phyloP scores from a whole-genome alignment of 2,329 filamentous ascomycete species.

The Fusarium sororula region DNA sequence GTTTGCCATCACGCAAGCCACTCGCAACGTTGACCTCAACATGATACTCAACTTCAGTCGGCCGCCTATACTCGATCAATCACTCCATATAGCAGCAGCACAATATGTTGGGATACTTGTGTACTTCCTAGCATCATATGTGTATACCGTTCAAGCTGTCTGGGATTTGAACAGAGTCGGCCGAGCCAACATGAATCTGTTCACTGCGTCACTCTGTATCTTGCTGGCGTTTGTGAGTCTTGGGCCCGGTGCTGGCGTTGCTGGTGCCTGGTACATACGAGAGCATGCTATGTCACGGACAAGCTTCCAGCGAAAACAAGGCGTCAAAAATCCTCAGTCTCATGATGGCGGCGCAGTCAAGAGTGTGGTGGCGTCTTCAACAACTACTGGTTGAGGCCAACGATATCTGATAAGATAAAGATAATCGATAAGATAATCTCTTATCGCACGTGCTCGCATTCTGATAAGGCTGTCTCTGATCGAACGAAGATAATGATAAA shows the following conservation, averaged over 20 bases:
- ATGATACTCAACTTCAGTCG: too few relatives aligned
- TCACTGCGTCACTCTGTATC: neutral
- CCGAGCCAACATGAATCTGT: neutral
- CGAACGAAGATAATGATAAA: neutral
- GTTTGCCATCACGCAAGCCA: neutral
- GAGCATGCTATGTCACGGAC: neutral
- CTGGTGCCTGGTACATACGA: neutral
- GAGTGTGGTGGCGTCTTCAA: neutral
- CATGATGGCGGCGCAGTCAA: neutral
- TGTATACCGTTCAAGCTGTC: neutral
- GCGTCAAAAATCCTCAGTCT: neutral
- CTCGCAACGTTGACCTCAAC: too few relatives aligned
- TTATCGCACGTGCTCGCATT: neutral
- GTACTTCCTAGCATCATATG: neutral
- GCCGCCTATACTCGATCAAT: rapidly evolving
- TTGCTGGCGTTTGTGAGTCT: neutral
- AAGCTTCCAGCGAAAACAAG: neutral
- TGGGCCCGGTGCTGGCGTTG: neutral
- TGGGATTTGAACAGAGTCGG: neutral
- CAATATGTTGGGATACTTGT: rapidly evolving
- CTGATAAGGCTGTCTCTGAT: too few relatives aligned
- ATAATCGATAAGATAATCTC: neutral
- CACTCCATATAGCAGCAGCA: neutral
- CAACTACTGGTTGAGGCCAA: neutral
- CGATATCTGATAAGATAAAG: neutral